Evolutionary conservation across 1,284 basidiomycete genomes (phyloP).

Genomic region (Ceratobasidium sp.): DNA sequence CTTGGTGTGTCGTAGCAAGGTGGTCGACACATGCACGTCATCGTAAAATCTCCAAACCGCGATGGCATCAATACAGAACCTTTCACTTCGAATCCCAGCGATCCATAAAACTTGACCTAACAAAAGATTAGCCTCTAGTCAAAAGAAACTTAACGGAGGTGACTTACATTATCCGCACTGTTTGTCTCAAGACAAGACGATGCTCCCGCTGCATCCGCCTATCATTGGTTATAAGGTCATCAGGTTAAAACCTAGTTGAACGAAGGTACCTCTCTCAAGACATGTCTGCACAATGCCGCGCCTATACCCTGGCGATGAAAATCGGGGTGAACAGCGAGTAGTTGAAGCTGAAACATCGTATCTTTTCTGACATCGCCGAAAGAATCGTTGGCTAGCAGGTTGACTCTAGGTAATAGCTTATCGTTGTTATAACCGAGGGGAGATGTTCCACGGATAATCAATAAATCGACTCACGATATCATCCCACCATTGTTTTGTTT

Average conservation of each 20-base stretch:
- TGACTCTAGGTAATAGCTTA: conserved; percentile 6
- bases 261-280: not conserved
- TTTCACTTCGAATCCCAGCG: conserved; percentile 22
- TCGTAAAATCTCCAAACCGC: conserved; percentile 6
- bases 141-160: not conserved
- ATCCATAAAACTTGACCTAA: conserved; percentile 9
- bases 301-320: conserved; percentile 10
- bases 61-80: conserved; percentile 3
- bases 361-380: conserved; percentile 11
- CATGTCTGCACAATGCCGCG: not conserved
- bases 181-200: conserved; percentile 15
- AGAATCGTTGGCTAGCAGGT: not conserved
- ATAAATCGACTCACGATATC: not conserved
- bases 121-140: not conserved
- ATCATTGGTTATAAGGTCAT: not conserved
- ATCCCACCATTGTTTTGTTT: conserved; percentile 7
- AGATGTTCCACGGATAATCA: not conserved
- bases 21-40: conserved; percentile 5
- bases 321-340: not conserved
- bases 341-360: conserved; percentile 9
- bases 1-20: not conserved
- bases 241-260: not conserved
- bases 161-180: conserved; percentile 7
- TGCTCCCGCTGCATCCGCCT: not conserved
- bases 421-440: not conserved